A percentile compares a stretch with the other conserved stretches of the same genome.
Conservation (phyloP, 1,284 basidiomycete species). For the Fomitopsis pinicola region DNA sequence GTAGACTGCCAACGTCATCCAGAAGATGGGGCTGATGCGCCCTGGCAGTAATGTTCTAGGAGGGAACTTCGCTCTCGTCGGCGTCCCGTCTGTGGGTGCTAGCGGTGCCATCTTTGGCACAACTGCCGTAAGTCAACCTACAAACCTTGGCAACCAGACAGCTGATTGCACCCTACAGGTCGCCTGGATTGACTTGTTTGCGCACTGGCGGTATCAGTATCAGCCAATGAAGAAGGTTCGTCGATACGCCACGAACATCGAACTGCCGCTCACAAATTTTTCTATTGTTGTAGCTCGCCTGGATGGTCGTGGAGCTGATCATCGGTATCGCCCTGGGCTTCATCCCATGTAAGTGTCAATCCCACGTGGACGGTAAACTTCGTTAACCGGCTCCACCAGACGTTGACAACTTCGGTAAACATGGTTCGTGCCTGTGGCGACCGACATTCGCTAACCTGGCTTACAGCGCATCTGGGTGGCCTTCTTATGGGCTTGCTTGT, state of each 20-base stretch:
- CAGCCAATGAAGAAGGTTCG: constrained; percentile 72
- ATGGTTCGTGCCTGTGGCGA: neutral
- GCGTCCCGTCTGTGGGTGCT: constrained; percentile 90
- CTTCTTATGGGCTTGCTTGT: constrained; percentile 83
- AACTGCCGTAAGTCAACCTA: constrained; percentile 56
- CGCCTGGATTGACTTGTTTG: constrained; percentile 83
- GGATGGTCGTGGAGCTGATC: constrained; percentile 81
- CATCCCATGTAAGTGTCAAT: constrained; percentile 57
- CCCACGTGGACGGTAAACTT: neutral
- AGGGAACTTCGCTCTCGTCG: constrained; percentile 87
- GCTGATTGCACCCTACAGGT: constrained; percentile 35
- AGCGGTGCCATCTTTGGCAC: constrained; percentile 94
- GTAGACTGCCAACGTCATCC: constrained; percentile 12
- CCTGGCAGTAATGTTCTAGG: constrained; percentile 71
- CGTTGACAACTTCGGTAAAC: constrained; percentile 74
- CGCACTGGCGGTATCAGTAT: constrained; percentile 90
- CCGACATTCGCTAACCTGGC: constrained; percentile 2
- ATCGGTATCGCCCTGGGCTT: constrained; percentile 86
- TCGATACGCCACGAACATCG: neutral
- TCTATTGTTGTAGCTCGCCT: constrained; percentile 51
- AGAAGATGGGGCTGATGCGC: neutral
- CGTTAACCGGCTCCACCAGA: constrained; percentile 32
- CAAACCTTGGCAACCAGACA: neutral
- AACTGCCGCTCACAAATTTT: neutral
- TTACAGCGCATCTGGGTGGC: constrained; percentile 69